Evolutionary conservation across 495 filamentous ascomycete genomes (phyloP).

Genomic region (Darksidea phi): DNA sequence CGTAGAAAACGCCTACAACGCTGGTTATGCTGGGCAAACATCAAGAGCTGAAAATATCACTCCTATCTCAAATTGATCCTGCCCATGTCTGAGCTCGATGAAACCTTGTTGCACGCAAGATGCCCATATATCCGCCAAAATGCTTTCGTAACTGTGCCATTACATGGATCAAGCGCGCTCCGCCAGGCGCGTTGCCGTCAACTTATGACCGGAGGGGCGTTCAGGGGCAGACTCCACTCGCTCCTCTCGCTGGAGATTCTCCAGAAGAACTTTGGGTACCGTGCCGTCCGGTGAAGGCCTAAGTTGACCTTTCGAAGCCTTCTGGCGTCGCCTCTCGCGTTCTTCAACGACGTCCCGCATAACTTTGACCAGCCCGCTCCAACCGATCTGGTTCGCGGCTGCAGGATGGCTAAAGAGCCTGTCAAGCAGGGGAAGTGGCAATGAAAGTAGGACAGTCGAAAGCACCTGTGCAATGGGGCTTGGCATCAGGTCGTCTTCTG

Average conservation of each 20-base stretch:
- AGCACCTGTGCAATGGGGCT: constrained; percentile 47
- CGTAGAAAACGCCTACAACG: constrained; percentile 3
- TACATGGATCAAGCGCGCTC: background rate
- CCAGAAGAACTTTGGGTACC: constrained; percentile 29
- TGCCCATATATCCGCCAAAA: constrained; percentile 5
- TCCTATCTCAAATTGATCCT: no score
- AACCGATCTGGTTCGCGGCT: constrained; percentile 48
- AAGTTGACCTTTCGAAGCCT: constrained; percentile 27
- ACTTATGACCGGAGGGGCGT: constrained; percentile 13
- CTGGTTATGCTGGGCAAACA: constrained; percentile 18
- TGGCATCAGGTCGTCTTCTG: constrained; percentile 43
- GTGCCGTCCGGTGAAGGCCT: constrained; percentile 14
- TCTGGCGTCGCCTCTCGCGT: constrained; percentile 50
- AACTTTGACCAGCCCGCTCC: constrained; percentile 48
- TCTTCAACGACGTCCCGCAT: constrained; percentile 58
- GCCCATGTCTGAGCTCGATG: no score
- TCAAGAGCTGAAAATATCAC: background rate
- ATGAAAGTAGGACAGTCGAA: constrained; percentile 62
- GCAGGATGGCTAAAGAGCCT: constrained; percentile 53
- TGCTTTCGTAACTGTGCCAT: background rate
- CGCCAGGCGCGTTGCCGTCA: background rate
- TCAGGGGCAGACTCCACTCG: constrained; percentile 33
- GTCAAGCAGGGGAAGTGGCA: constrained; percentile 61
- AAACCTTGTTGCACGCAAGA: no score
- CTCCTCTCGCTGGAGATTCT: constrained; percentile 45